Percentiles rank a stretch among this genome's conserved stretches.
These are phyloP conservation scores for Areca catechu DNA, from an alignment of 176 grass and related monocot species.

Conservation along the genomic window DNA sequence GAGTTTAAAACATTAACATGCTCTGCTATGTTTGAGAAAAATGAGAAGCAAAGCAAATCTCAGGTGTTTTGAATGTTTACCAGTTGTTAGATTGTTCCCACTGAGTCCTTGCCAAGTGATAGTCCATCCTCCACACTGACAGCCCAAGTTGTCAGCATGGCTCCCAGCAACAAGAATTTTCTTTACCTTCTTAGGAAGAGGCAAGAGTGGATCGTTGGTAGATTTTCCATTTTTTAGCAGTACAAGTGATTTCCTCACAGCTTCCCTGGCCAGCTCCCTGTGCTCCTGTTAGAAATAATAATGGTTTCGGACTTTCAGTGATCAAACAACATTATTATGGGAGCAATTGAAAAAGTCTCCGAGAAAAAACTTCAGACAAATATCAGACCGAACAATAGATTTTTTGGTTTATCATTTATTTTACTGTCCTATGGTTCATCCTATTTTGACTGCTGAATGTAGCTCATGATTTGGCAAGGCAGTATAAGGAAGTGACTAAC, in stretches of 20 bases:
- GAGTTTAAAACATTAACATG: background rate
- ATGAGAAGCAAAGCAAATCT: too few species aligned
- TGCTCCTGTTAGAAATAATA: constrained; percentile 1
- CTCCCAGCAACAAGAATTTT: constrained; percentile 11
- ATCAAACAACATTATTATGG: too few species aligned
- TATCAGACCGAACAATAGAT: too few species aligned
- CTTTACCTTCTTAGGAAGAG: constrained; percentile 7
- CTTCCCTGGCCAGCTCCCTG: constrained; percentile 10
- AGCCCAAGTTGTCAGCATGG: constrained; percentile 17
- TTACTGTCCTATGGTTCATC: too few species aligned
- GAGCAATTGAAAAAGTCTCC: background rate
- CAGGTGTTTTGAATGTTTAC: constrained; percentile 10
- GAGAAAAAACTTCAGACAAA: too few species aligned
- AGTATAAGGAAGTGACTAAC: background rate
- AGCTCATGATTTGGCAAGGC: too few species aligned
- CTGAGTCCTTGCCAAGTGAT: constrained; percentile 54
- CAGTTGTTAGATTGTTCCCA: constrained; percentile 46
- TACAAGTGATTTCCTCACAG: constrained; percentile 22
- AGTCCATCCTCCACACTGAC: constrained; percentile 62
- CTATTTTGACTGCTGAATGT: too few species aligned
- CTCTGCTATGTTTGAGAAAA: too few species aligned
- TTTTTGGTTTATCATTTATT: too few species aligned
- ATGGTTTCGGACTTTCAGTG: too few species aligned
- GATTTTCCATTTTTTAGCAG: constrained; percentile 20
- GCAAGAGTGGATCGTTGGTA: background rate